phyloP scores from a whole-genome alignment of 139 green algal genomes.

The Tetratostichococcus sp. region DNA sequence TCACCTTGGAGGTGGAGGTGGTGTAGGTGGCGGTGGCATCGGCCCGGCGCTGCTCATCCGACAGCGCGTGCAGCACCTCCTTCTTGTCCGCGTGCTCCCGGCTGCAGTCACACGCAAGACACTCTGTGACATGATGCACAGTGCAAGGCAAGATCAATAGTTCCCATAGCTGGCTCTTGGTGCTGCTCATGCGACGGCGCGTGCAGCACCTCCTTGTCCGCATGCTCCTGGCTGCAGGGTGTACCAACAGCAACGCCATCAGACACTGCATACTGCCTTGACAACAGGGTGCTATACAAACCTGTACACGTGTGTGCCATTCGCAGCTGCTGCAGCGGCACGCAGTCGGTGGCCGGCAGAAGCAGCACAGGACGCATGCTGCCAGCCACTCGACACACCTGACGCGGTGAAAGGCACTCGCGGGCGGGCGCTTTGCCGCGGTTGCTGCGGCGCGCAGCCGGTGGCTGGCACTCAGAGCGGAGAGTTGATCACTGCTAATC shows the following conservation, averaged over 20 bases:
- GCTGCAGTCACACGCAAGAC: constrained; percentile 5
- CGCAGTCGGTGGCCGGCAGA: no score
- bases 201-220: constrained; percentile 19
- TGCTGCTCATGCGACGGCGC: constrained; percentile 15
- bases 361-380: no score
- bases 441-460: constrained; percentile 38
- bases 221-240: constrained; percentile 16
- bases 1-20: constrained; percentile 8
- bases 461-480: constrained; percentile 64
- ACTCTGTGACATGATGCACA: no score
- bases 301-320: no score
- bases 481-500: no score
- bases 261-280: background rate
- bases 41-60: constrained; percentile 13
- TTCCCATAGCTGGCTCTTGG: no score
- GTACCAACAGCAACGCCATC: no score
- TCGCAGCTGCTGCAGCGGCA: no score
- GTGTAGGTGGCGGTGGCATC: constrained; percentile 18
- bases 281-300: no score
- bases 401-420: constrained; percentile 68
- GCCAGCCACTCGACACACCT: no score
- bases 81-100: constrained; percentile 38
- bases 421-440: constrained; percentile 36
- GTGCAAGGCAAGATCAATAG: no score
- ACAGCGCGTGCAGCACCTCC: constrained; percentile 14